Conservation (phyloP, 2,329 filamentous ascomycete species). For the Madurella mycetomatis region DNA sequence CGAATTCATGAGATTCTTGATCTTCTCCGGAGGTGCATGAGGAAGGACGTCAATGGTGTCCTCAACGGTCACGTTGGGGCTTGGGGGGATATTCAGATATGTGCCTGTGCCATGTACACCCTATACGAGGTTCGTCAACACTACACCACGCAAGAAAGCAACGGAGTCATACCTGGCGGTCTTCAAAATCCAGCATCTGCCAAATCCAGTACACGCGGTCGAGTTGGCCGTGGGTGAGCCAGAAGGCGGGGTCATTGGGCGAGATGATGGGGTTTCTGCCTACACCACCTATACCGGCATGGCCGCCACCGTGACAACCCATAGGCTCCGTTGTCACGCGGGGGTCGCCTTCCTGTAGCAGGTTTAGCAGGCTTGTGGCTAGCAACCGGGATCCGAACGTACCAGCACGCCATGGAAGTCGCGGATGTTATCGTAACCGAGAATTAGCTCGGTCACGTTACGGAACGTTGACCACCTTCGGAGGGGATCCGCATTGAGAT, state of each 20-base stretch:
- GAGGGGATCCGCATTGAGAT: conserved; percentile 34
- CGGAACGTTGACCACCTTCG: conserved; percentile 27
- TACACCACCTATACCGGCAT: conserved; percentile 32
- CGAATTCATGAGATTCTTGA: conserved; percentile 37
- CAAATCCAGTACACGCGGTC: conserved; percentile 26
- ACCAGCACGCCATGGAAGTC: conserved; percentile 40
- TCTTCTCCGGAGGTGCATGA: conserved; percentile 33
- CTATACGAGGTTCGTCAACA: conserved; percentile 13
- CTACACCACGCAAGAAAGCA: background rate
- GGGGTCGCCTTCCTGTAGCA: conserved; percentile 9
- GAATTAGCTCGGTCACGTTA: conserved; percentile 37
- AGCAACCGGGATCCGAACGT: conserved; percentile 27
- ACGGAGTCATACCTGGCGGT: conserved; percentile 16
- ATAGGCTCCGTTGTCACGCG: conserved; percentile 22
- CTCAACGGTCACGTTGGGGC: conserved; percentile 38
- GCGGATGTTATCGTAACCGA: conserved; percentile 32
- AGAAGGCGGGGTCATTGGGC: conserved; percentile 24
- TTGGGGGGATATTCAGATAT: conserved; percentile 38
- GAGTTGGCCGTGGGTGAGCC: conserved; percentile 21
- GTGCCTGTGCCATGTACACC: conserved; percentile 39
- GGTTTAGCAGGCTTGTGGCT: background rate
- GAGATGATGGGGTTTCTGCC: conserved; percentile 20
- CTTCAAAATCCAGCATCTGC: conserved; percentile 26
- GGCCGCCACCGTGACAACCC: conserved; percentile 34
- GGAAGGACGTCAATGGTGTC: conserved; percentile 33